Base-by-base conservation (phyloP, 495 filamentous ascomycete genomes). In the Penicillium canariense region DNA sequence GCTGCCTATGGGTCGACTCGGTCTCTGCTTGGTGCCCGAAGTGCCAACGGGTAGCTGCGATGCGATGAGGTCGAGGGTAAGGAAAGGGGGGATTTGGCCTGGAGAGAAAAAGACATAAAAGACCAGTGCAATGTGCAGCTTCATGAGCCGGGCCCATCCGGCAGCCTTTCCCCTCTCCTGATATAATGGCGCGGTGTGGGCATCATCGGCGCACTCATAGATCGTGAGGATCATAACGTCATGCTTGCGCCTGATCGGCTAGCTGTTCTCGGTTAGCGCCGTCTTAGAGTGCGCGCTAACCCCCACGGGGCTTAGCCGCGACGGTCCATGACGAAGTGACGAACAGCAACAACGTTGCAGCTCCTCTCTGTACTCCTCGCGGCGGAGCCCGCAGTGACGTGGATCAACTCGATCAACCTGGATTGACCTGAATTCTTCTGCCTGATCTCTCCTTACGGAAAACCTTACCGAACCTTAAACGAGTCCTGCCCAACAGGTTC, bases 241-340 rank as follows among this genome's bases (percentile, higher is more conserved):
- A 71, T 71, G 50, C 50, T 62, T 63, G 59, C 61, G 59, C 57
- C 38, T 40, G 44, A 50, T 49, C 48, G 44, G 45, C 67, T 68
- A 67, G 47, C 67, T 52, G 52, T 44, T 51, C 26, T 45, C 25
- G 60, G 61, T 50, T 69, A 67, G 66, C 38, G 17, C 23, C 10
- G 31, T 54, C 53, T 54, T 46, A 47, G 57, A 57, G 48, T 36
- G 0, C 0, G 6, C 48, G 14, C 62, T 63, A 66, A 34, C 12
- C 69, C 64, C n/a, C 2, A 61, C 60, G 0, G 28, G 38, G 66
- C 50, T 48, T 59, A 65, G 59, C 52, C 39, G 39, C 9, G 30
- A 23, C 20, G 23, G 57, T 67, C 62, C 68, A 72, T 74, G 69
- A 73, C 68, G 68, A 70, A 63, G 56, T 63, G 55, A 54, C 44